Conservation (phyloP, 768 basidiomycete genomes). For the Leccinum ochraceum region DNA sequence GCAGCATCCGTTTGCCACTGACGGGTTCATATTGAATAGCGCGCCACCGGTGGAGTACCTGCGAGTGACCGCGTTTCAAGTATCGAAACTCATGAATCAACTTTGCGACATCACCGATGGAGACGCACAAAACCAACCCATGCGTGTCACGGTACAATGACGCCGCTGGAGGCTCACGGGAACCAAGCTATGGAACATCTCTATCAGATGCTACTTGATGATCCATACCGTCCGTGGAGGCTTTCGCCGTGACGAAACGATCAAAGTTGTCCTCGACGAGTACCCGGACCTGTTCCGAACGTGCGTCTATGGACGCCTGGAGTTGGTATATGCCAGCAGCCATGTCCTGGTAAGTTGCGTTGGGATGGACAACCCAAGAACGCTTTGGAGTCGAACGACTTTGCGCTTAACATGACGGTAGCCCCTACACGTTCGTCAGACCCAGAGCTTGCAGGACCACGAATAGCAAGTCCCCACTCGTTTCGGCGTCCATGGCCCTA, state of each 20-base stretch:
- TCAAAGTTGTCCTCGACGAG: conserved; percentile 99
- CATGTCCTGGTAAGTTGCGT: conserved; percentile 93
- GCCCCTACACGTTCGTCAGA: conserved; percentile 52
- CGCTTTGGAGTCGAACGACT: conserved; percentile 93
- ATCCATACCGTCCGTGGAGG: conserved; percentile 83
- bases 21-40: too few species aligned
- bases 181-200: too few species aligned
- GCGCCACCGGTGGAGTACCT: too few species aligned
- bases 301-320: conserved; percentile 78
- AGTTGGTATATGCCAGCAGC: conserved; percentile 74
- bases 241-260: conserved; percentile 95
- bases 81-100: too few species aligned
- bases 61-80: too few species aligned
- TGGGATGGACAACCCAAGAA: conserved; percentile 92
- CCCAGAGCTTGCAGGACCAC: conserved; percentile 4
- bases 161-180: too few species aligned
- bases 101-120: too few species aligned
- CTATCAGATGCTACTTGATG: too few species aligned
- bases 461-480: conserved; percentile 48
- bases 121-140: too few species aligned
- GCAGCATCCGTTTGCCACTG: too few species aligned
- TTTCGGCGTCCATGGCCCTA: conserved; percentile 72
- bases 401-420: conserved; percentile 82
- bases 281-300: conserved; percentile 92
- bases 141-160: too few species aligned